Base-by-base conservation (phyloP, 2,329 filamentous ascomycete species). In the Fusarium nisikadoi region DNA sequence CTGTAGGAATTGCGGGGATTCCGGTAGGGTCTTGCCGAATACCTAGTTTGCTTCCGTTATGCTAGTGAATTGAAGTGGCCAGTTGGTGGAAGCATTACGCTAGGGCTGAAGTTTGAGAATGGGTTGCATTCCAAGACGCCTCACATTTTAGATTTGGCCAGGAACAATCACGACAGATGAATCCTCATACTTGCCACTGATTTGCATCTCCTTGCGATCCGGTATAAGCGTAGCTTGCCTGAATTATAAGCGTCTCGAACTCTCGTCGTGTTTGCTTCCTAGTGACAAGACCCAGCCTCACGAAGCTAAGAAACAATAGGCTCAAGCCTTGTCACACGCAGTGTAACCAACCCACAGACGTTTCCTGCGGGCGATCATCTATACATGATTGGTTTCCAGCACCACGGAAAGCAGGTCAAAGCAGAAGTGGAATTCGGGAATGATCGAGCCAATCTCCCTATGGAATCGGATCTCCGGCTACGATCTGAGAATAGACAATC, bases 61-160 rank as follows among this genome's bases (percentile, higher is more conserved):
- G 4, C 27, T 19, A 17, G 25, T 29, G 23, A 19, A 19, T 41
- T 25, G 41, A 38, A 13, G 7, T n/a, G 11, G 47, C 16, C 29
- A 27, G 23, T 23, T 57, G 20, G 36, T n/a, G 23, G 11, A 33
- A 25, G 31, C 35, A 9, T 61, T 6, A 8, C 8, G n/a, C 27
- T 36, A 46, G 25, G 35, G 54, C 43, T 60, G 29, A 33, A 27
- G 43, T 13, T 31, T 38, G 56, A 31, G 54, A 60, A 63, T 63
- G 54, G 12, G 25, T 20, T 38, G 19, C 55, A 60, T 63, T 63
- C 54, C 60, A 33, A 4, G 8, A 8, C 38, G 36, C 36, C 60
- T 36, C 29, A 35, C 17, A 14, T 19, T 33, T 14, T 16, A 31
- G 19, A 31, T 31, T n/a, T 8, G n/a, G 5, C n/a, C 19, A n/a